These are phyloP conservation scores for Inosperma sp. DNA, from an alignment of 768 basidiomycete species.

Conservation along the genomic window DNA sequence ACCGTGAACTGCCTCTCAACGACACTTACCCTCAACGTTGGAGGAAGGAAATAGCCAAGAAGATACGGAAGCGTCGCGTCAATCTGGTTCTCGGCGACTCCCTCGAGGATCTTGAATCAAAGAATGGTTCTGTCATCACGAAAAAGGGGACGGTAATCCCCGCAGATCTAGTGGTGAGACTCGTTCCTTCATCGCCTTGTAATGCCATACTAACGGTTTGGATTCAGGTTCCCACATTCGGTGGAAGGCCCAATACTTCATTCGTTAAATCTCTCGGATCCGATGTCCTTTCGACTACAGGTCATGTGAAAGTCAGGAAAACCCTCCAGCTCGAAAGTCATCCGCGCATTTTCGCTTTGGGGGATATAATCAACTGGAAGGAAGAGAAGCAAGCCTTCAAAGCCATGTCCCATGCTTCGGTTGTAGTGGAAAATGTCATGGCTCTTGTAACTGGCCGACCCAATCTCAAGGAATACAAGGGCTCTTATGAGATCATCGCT, in stretches of 20 bases:
- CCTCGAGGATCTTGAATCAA: constrained; percentile 41
- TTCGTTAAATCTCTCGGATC: constrained; percentile 44
- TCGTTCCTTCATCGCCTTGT: not conserved
- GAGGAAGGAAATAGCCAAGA: constrained; percentile 43
- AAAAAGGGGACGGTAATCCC: constrained; percentile 45
- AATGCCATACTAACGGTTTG: not conserved
- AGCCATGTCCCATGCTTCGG: constrained; percentile 36
- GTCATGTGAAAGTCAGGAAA: constrained; percentile 46
- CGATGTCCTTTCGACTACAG: constrained; percentile 35
- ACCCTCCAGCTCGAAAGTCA: constrained; percentile 53
- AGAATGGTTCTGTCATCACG: constrained; percentile 40
- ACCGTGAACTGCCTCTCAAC: constrained; percentile 50
- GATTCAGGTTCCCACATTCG: constrained; percentile 34
- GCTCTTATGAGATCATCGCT: no score
- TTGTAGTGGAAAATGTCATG: constrained; percentile 50
- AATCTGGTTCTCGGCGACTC: constrained; percentile 50
- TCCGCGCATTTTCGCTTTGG: constrained; percentile 57
- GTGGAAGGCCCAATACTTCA: constrained; percentile 47
- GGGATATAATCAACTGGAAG: constrained; percentile 58
- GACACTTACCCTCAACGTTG: constrained; percentile 49
- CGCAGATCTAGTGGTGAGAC: constrained; percentile 57
- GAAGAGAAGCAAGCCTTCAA: constrained; percentile 62
- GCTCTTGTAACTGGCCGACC: constrained; percentile 35
- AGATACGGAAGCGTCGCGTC: constrained; percentile 42
- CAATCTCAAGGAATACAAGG: no score